A percentile compares a stretch with the other conserved stretches of the same genome.
Evolutionary conservation across 257 asterid genomes (phyloP).

Genomic region (Plantago ovata): DNA sequence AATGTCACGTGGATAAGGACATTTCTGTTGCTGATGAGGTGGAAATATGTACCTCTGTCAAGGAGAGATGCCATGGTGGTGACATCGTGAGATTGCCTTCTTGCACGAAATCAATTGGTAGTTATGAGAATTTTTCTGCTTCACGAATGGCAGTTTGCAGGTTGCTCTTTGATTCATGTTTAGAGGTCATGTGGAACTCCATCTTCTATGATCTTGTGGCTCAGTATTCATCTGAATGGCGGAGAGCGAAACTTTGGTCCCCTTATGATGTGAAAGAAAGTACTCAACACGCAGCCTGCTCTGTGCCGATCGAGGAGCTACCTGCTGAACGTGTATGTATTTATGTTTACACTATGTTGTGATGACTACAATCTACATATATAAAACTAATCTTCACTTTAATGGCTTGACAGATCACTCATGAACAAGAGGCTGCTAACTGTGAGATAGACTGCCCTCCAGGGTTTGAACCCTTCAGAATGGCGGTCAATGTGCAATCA

Average conservation of each 20-base stretch:
- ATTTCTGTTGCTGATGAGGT: conserved; percentile 30
- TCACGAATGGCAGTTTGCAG: conserved; percentile 46
- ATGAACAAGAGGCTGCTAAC: conserved; percentile 39
- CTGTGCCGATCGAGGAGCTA: conserved; percentile 30
- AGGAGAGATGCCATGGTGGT: conserved; percentile 25
- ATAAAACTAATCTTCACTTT: conserved; percentile 23
- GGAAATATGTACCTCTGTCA: conserved; percentile 28
- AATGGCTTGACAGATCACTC: conserved; percentile 42
- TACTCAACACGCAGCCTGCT: conserved; percentile 21
- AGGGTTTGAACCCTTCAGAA: conserved; percentile 56
- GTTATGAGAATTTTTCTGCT: conserved; percentile 66
- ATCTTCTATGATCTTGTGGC: conserved; percentile 59
- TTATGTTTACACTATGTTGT: conserved; percentile 20
- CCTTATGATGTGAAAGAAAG: conserved; percentile 28
- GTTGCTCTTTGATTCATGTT: conserved; percentile 53
- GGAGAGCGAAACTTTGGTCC: conserved; percentile 67
- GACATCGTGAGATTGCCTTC: conserved; percentile 34
- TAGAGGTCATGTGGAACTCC: conserved; percentile 80
- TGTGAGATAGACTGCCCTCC: conserved; percentile 73
- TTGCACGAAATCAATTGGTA: conserved; percentile 62
- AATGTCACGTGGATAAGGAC: conserved; percentile 31
- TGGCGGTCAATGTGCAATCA: conserved; percentile 28
- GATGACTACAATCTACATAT: conserved; percentile 21
- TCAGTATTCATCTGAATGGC: conserved; percentile 72
- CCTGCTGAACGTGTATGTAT: conserved; percentile 49